phyloP scores from a whole-genome alignment of 2,329 filamentous ascomycete species.

The Scopulariopsis brevicaulis region DNA sequence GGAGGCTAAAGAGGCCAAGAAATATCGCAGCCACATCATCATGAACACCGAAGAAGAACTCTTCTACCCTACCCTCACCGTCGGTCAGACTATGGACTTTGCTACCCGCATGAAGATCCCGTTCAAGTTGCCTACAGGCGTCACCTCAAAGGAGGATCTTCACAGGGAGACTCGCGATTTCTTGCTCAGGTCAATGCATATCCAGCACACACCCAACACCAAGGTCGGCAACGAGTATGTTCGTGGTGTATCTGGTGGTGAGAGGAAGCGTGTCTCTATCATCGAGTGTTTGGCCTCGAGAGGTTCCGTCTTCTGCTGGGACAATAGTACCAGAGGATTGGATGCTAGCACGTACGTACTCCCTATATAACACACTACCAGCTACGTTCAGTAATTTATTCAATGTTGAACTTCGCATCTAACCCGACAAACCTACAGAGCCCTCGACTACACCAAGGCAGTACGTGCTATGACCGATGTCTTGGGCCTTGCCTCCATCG shows the following conservation, averaged over 20 bases:
- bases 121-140: constrained; percentile 62
- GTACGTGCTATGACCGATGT: constrained; percentile 73
- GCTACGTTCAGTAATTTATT: too few relatives aligned
- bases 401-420: too few relatives aligned
- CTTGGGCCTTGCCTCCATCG: constrained; percentile 73
- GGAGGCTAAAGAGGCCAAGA: constrained; percentile 26
- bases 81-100: constrained; percentile 77
- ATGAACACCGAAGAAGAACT: constrained; percentile 83
- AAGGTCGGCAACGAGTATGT: constrained; percentile 75
- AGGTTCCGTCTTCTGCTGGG: constrained; percentile 62
- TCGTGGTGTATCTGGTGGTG: constrained; percentile 68
- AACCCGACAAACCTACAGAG: constrained; percentile 13
- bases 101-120: constrained; percentile 78
- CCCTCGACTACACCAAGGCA: constrained; percentile 55
- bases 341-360: constrained; percentile 43
- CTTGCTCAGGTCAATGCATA: constrained; percentile 85
- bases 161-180: constrained; percentile 66
- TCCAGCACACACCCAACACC: constrained; percentile 76
- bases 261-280: constrained; percentile 71
- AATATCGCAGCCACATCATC: constrained; percentile 68
- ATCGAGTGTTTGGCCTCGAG: constrained; percentile 73
- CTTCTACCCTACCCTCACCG: constrained; percentile 75
- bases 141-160: constrained; percentile 56
- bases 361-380: too few relatives aligned
- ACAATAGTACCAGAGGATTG: constrained; percentile 60